Percentiles rank a stretch among this genome's conserved stretches.
phyloP scores from a whole-genome alignment of 78 protist genomes.

The Polysphondylium violaceum region DNA sequence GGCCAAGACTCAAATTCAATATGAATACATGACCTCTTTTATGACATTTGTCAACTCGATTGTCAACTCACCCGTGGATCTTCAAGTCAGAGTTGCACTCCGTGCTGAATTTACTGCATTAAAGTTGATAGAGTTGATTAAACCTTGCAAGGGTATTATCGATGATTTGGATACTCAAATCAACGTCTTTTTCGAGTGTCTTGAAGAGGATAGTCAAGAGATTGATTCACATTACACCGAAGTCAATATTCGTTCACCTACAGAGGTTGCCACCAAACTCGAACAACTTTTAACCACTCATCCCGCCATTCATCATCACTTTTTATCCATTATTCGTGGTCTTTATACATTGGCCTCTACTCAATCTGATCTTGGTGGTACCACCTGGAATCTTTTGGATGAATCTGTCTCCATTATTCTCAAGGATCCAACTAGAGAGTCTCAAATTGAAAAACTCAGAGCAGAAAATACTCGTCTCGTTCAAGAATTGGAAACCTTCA shows the following conservation, averaged over 20 bases:
- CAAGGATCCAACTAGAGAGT: conserved; percentile 41
- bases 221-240: conserved; percentile 61
- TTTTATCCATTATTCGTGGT: conserved; percentile 32
- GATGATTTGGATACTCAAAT: conserved; percentile 57
- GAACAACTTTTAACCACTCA: not conserved
- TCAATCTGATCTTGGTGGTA: conserved; percentile 65
- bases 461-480: not conserved
- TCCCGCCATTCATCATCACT: conserved; percentile 73
- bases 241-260: conserved; percentile 66
- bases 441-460: conserved; percentile 4
- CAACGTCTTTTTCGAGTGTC: conserved; percentile 47
- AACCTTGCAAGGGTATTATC: conserved; percentile 20
- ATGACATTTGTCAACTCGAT: conserved; percentile 65
- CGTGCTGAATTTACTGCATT: conserved; percentile 62
- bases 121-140: conserved; percentile 40
- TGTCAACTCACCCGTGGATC: conserved; percentile 58
- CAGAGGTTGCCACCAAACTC: conserved; percentile 32
- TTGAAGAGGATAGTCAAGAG: conserved; percentile 53
- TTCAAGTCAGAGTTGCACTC: conserved; percentile 54
- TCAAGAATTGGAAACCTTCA: not conserved
- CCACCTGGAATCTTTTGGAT: conserved; percentile 49
- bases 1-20: conserved; percentile 24
- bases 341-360: conserved; percentile 51
- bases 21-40: conserved; percentile 56
- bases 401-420: conserved; percentile 32